Evolutionary conservation across 1,284 basidiomycete species (phyloP).

Genomic region (Volvariella surrecta): DNA sequence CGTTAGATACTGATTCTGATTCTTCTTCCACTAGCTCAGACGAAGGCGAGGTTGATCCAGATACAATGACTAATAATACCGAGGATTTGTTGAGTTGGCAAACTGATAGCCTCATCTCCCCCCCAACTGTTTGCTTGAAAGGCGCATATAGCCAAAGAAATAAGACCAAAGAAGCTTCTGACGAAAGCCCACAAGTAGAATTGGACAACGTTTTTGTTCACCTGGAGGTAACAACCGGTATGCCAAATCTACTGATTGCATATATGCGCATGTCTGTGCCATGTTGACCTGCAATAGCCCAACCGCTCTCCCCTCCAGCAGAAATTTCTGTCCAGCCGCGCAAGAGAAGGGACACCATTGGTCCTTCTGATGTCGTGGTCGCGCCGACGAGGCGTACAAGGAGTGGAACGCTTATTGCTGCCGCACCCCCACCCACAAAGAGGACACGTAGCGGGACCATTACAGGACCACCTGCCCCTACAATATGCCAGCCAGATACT

Average conservation of each 20-base stretch:
- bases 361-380: slow-evolving; percentile 10
- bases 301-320: slow-evolving; percentile 13
- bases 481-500: slow-evolving; percentile 6
- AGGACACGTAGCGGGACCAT: slow-evolving; percentile 33
- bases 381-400: slow-evolving; percentile 6
- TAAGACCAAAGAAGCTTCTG: background rate
- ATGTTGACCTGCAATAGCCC: background rate
- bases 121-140: slow-evolving; percentile 21
- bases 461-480: slow-evolving; percentile 15
- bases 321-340: slow-evolving; percentile 8
- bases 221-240: slow-evolving; percentile 5
- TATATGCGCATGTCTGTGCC: background rate
- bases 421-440: slow-evolving; percentile 11
- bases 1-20: background rate
- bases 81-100: slow-evolving; percentile 23
- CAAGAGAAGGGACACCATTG: slow-evolving; percentile 10
- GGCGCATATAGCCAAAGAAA: slow-evolving; percentile 3
- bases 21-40: slow-evolving; percentile 4
- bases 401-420: slow-evolving; percentile 6
- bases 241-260: background rate
- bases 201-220: background rate
- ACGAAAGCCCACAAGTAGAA: slow-evolving; percentile 6
- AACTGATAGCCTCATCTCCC: slow-evolving; percentile 35
- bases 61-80: slow-evolving; percentile 1
- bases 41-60: slow-evolving; percentile 2